Evolutionary conservation across 352 stramenopile species (phyloP), one percentile per base, ranked within the genome.

Genomic region (Globisporangium uncinulatum): DNA sequence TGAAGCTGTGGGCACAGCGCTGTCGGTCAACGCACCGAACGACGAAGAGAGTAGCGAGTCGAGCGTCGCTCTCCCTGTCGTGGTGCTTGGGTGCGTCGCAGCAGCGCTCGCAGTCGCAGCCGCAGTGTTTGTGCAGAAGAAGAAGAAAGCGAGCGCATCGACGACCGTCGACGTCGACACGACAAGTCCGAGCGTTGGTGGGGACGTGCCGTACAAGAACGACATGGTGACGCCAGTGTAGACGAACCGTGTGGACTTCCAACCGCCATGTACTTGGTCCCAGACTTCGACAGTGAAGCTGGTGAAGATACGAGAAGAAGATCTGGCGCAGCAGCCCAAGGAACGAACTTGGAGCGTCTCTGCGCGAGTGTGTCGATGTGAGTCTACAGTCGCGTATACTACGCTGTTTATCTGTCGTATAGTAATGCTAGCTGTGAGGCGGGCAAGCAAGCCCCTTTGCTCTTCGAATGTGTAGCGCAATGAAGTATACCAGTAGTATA

Each of bases 191-290:
- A 59, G 32, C 20, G 29, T 10, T 20, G 50, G 41, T 20, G 42
- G 24, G 15, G 48, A 64, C 13, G 51, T 64, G 10, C 51, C 59
- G 43, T 64, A 64, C 58, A 64, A 64, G 34, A 64, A 64, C 51
- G 51, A 64, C 17, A 64, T 64, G 58, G 51, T 64, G 20, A 64
- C 58, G 2, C 58, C 58, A 2, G 58, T 64, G 31, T 64, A 64
- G 49, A 21, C 19, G 19, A 50, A 50, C 31, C 44, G 15, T 21
- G 21, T 19, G 17, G n/a, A 48, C 43, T 15, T 6, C 10, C 7
- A 39, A 39, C 34, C 24, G 34, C 34, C 34, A 39, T n/a, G n/a
- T 8, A 13, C 34, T 39, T 29, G 24, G 24, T 29, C 34, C 34
- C 34, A 39, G 7, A 39, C 34, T 39, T 39, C 10, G 7, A 13